Conservation (phyloP, 345 rosid species). For the Populus pruinosa region DNA sequence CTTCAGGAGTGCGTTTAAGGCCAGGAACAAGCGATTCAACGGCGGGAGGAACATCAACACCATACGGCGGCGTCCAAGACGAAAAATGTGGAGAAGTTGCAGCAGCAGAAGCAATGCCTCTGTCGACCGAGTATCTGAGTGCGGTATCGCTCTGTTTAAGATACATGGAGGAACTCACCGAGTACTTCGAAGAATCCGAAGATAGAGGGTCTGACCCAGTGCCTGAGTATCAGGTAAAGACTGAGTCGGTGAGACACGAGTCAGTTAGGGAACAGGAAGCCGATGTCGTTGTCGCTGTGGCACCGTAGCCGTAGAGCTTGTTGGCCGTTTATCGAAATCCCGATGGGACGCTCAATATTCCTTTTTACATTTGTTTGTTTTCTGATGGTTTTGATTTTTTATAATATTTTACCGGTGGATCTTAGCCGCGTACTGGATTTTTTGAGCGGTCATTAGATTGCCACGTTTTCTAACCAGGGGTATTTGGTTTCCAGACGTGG, state of each 20-base stretch:
- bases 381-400: neutral
- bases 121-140: slow-evolving; percentile 17
- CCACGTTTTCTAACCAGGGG: too few species aligned
- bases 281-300: neutral
- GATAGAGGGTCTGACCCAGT: neutral
- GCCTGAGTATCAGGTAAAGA: neutral
- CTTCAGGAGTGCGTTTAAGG: slow-evolving; percentile 60
- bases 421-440: neutral
- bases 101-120: slow-evolving; percentile 4
- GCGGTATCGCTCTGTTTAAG: slow-evolving; percentile 5
- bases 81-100: slow-evolving; percentile 5
- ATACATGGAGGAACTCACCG: slow-evolving; percentile 11
- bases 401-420: neutral
- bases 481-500: too few species aligned
- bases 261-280: neutral
- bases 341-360: neutral
- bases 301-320: slow-evolving; percentile 6
- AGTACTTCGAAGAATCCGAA: slow-evolving; percentile 22
- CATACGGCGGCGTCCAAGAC: slow-evolving; percentile 30
- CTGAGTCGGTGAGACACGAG: neutral
- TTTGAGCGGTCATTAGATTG: neutral
- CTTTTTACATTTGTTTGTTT: neutral
- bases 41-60: slow-evolving; percentile 32
- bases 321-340: slow-evolving; percentile 2
- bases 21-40: slow-evolving; percentile 42